Evolutionary conservation across 2,329 filamentous ascomycete genomes (phyloP), one percentile per base, ranked within the genome.

Genomic region (Trichophyton benhamiae): DNA sequence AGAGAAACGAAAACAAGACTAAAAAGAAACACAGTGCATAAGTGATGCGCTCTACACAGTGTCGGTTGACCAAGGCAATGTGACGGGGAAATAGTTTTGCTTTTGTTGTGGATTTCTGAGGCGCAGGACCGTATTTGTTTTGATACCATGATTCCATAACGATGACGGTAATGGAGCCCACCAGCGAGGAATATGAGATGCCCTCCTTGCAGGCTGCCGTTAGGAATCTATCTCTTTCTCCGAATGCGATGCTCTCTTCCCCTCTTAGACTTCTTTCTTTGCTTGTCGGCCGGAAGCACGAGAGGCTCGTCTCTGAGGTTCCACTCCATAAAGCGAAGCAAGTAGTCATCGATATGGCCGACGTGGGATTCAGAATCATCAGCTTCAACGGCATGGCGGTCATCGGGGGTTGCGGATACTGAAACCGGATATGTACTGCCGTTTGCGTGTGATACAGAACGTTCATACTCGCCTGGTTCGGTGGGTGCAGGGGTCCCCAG

Each of bases 311-410:
- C 76, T 62, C 73, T 74, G 66, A 80, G 70, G 64, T 80, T 76
- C 76, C 78, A 84, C 53, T 81, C 80, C 84, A 91, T 89, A 61
- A 83, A 82, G 41, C 77, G 76, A 58, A 94, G 75, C 80, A 94
- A 86, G 70, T 87, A 90, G 59, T 90, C 85, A 70, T 92, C 89
- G 61, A 91, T 83, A 46, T 82, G 84, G 59, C 76, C 75, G 62
- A 87, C 79, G 53, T 78, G 74, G 17, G 76, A 75, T 30, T 78
- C 77, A 17, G 73, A 75, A 46, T 66, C 66, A 15, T 66, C 67
- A 22, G 67, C 68, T 57, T 71, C 69, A 11, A 60, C 65, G 15
- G 61, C 65, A 46, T 65, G 67, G 36, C 65, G 33, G 33, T 38
- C 67, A 25, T 58, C 55, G 38, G 42, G 58, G 22, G 66, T 65